Conservation (phyloP, 1,284 basidiomycete genomes). For the Papiliotrema terrestris region DNA sequence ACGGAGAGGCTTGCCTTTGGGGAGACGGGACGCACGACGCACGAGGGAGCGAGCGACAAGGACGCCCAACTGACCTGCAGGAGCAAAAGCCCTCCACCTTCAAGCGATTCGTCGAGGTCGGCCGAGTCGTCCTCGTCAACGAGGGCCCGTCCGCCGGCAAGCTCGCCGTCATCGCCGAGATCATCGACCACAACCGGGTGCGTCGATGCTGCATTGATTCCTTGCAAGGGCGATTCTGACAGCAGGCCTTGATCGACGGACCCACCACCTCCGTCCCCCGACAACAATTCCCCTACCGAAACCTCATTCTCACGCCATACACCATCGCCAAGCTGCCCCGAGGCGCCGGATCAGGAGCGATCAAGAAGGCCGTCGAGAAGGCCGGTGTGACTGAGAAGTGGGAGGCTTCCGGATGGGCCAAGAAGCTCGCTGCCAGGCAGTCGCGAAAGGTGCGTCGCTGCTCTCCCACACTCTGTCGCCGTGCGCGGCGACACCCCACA, state of each 20-base stretch:
- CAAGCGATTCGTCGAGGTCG: constrained; percentile 97
- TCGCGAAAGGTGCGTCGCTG: constrained; percentile 58
- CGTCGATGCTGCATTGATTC: constrained; percentile 41
- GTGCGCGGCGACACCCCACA: not conserved
- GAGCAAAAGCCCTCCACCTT: constrained; percentile 68
- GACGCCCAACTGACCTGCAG: constrained; percentile 1
- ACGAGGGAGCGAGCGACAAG: not conserved
- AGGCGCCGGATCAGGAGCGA: constrained; percentile 71
- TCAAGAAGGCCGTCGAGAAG: constrained; percentile 84
- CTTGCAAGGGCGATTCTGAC: not conserved
- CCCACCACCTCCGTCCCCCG: constrained; percentile 87
- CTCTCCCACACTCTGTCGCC: not conserved
- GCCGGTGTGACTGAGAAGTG: constrained; percentile 58
- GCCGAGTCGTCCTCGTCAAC: constrained; percentile 96
- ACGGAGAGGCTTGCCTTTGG: too few species aligned
- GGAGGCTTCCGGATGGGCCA: constrained; percentile 78
- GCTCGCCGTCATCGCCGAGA: constrained; percentile 93
- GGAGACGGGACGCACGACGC: not conserved
- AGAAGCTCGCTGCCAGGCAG: constrained; percentile 76
- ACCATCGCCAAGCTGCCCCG: constrained; percentile 82
- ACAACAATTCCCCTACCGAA: constrained; percentile 86
- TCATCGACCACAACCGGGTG: constrained; percentile 99
- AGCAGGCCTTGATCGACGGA: constrained; percentile 90
- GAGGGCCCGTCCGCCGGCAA: constrained; percentile 79
- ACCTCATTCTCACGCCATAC: constrained; percentile 87